Base-by-base conservation (phyloP, 2,329 filamentous ascomycete genomes). In the Colletotrichum cuscutae region DNA sequence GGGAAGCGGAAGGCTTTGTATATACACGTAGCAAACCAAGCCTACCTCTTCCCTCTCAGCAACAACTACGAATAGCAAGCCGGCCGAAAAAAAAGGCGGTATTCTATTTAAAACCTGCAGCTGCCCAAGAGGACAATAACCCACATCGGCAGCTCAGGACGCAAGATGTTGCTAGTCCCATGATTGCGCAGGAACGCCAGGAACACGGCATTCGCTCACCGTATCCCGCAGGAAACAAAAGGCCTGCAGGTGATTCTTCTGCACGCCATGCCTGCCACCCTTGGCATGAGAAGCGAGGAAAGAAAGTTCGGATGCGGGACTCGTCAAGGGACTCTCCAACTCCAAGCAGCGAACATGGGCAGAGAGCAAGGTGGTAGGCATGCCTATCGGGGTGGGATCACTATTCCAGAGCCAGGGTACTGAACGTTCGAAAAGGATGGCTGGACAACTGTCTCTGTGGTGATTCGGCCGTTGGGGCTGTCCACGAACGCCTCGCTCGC, bases 21-120 rank as follows among this genome's bases (percentile, higher is more conserved):
- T 37, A 19, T 32, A 42, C 37, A 42, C 37, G 37, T 42, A 32
- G 32, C 54, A n/a, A n/a, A 32, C 49, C 12, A n/a, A 30, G 28
- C 30, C 28, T 49, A 2, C 24, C 28, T 24, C 26, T 32, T 32
- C 49, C 1, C 9, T 32, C 15, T 32, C 22, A 37, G 15, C 4
- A 22, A 6, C 37, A 8, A 42, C 15, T 19, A 15, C 19, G 19
- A 19, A 49, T 22, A 49, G 42, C 42, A 49, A n/a, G 22, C 30
- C 13, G 8, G 11, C 56, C 22, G 8, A 11, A 15, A 42, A 52
- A 52, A 60, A 58, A 49, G 42, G 66, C 60, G 60, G 66, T 28
- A 61, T 65, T 70, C 70, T 72, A 73, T 73, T 73, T 73, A 56
- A 65, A 49, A 61, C 32, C 56, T 57, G 70, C 69, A 53, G 61